phyloP scores from a whole-genome alignment of 2,329 filamentous ascomycete species.

The Trichoderma sp. region DNA sequence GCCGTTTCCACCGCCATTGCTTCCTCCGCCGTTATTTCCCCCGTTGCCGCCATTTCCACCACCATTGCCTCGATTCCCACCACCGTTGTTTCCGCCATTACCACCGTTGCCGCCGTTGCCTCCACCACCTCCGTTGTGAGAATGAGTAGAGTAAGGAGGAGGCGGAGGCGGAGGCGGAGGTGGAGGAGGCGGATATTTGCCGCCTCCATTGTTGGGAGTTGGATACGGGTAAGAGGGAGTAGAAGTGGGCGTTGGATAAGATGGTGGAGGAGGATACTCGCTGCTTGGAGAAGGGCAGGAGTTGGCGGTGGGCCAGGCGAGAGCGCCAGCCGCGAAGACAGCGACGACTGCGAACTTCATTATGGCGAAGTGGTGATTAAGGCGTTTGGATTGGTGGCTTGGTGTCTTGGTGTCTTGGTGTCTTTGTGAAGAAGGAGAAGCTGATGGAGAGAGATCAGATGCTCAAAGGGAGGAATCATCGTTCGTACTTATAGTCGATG shows the following conservation, averaged over 20 bases:
- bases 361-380: background rate
- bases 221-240: background rate
- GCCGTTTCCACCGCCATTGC: too few species aligned
- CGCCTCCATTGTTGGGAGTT: background rate
- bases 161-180: background rate
- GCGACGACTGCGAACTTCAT: slow-evolving; percentile 27
- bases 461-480: background rate
- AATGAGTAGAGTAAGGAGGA: background rate
- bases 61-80: background rate
- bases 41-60: background rate
- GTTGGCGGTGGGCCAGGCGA: slow-evolving; percentile 4
- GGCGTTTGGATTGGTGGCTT: background rate
- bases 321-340: slow-evolving; percentile 17
- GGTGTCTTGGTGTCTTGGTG: background rate
- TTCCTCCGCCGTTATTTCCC: background rate
- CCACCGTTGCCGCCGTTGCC: background rate
- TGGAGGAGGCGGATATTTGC: background rate
- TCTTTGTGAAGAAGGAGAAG: background rate
- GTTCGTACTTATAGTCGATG: slow-evolving; percentile 12
- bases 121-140: background rate
- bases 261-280: background rate
- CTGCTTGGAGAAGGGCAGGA: background rate
- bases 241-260: background rate
- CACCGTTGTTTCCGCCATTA: background rate
- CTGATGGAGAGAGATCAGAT: background rate